Percentiles rank a stretch among this genome's conserved stretches.
Conservation (phyloP, 2,329 filamentous ascomycete species). For the Exophiala oligosperma region DNA sequence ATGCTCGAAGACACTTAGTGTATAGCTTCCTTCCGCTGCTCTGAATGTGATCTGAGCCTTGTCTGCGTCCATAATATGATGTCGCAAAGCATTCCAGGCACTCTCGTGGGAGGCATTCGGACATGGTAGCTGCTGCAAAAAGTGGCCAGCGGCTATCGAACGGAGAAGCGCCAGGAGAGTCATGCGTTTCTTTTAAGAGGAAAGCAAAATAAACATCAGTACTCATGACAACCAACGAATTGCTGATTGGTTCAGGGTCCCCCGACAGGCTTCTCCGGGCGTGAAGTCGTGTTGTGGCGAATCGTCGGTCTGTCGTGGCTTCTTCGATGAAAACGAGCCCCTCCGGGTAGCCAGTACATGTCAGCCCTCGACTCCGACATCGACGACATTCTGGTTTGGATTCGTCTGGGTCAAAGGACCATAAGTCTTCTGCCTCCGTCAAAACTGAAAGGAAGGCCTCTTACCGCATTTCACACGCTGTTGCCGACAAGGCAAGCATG, state of each 20-base stretch:
- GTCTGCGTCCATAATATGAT: conserved; percentile 2
- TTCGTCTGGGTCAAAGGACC: conserved; percentile 1
- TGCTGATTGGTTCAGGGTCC: no score
- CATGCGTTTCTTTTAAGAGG: not conserved
- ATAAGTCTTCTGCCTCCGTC: no score
- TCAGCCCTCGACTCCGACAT: not conserved
- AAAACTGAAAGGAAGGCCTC: not conserved
- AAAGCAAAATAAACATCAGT: conserved; percentile 5
- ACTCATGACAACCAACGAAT: not conserved
- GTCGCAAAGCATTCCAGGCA: conserved; percentile 7
- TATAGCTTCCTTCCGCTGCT: conserved; percentile 4
- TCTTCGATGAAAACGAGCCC: conserved; percentile 3
- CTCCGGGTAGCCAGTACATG: conserved; percentile 5
- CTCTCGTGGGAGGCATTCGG: conserved; percentile 1
- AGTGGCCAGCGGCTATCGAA: conserved; percentile 5
- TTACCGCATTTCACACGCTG: conserved; percentile 6
- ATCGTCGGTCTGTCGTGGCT: not conserved
- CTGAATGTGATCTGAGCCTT: not conserved
- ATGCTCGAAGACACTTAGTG: not conserved
- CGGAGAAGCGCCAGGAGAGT: not conserved
- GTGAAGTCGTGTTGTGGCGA: no score
- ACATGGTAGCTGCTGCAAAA: not conserved
- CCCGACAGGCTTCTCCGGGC: no score
- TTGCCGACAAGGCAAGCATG: conserved; percentile 5
- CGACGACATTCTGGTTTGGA: conserved; percentile 4